These are phyloP conservation scores for Trametopsis cervina DNA, from an alignment of 768 basidiomycete genomes.

Conservation along the genomic window DNA sequence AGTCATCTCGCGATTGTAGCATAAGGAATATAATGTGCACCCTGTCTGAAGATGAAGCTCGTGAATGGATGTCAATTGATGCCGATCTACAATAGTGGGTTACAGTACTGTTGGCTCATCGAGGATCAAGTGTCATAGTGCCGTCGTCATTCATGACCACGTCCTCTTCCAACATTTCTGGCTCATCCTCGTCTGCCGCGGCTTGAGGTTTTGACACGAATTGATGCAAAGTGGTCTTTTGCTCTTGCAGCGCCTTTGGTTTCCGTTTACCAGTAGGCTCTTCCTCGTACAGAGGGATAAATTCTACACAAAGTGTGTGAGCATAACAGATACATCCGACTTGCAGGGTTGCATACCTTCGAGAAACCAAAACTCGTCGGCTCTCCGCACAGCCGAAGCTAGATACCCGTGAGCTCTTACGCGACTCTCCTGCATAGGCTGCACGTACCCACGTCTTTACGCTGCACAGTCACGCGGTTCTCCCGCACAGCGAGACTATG, in stretches of 20 bases:
- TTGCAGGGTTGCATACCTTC: conserved; percentile 43
- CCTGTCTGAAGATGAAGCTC: too few species aligned
- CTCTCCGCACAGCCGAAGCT: conserved; percentile 59
- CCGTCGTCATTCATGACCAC: conserved; percentile 55
- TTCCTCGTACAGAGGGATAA: conserved; percentile 45
- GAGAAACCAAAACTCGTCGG: conserved; percentile 73
- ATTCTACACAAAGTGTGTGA: conserved; percentile 33
- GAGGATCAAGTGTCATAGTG: conserved; percentile 35
- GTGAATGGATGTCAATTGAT: too few species aligned
- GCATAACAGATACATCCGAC: background rate
- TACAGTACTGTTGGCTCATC: too few species aligned
- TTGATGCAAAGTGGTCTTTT: conserved; percentile 39
- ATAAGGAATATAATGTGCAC: too few species aligned
- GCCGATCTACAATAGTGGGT: too few species aligned
- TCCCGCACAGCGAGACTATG: conserved; percentile 65
- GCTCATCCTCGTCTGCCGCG: conserved; percentile 17
- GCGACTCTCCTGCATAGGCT: too few species aligned
- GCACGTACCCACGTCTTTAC: conserved; percentile 68
- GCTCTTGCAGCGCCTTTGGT: conserved; percentile 25
- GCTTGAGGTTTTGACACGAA: conserved; percentile 31
- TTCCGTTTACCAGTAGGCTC: conserved; percentile 40
- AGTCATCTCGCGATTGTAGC: background rate
- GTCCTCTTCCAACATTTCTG: conserved; percentile 23
- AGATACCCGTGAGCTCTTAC: background rate
- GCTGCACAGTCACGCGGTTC: conserved; percentile 67